Percentiles rank a stretch among this genome's conserved stretches.
Conservation (phyloP, 495 filamentous ascomycete species). For the Zalerion maritima region DNA sequence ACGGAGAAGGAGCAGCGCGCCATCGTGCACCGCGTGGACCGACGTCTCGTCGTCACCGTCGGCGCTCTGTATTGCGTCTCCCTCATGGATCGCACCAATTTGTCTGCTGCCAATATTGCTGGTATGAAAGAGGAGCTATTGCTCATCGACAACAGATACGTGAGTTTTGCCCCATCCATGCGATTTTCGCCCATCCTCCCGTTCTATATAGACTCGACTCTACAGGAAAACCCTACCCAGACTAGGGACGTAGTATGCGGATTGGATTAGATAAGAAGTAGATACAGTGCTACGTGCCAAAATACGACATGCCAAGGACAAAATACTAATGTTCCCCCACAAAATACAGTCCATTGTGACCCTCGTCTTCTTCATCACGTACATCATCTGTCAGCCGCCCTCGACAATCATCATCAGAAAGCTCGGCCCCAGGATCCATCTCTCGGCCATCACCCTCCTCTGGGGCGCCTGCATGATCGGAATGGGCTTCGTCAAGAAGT, state of each 20-base stretch:
- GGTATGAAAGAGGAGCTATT: constrained; percentile 42
- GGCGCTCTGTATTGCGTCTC: constrained; percentile 52
- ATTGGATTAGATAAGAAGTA: no score
- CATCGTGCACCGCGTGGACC: constrained; percentile 47
- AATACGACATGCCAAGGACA: no score
- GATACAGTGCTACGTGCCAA: no score
- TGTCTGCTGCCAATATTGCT: constrained; percentile 47
- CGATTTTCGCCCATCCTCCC: neutral
- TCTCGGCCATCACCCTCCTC: constrained; percentile 37
- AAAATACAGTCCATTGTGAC: constrained; percentile 39
- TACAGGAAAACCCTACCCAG: no score
- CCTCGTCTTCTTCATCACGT: constrained; percentile 53
- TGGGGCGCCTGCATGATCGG: constrained; percentile 41
- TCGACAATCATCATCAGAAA: constrained; percentile 41
- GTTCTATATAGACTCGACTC: neutral
- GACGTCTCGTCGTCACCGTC: constrained; percentile 46
- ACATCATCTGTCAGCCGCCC: constrained; percentile 48
- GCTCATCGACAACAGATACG: constrained; percentile 25
- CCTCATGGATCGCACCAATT: constrained; percentile 56
- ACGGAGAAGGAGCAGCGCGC: constrained; percentile 19
- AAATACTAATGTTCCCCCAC: no score
- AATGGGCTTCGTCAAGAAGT: constrained; percentile 43
- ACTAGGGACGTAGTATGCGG: no score
- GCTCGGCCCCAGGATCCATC: constrained; percentile 42
- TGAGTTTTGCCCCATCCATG: constrained; percentile 6